These are phyloP conservation scores for Abrus precatorius DNA, from an alignment of 306 rosid species.

Conservation along the genomic window DNA sequence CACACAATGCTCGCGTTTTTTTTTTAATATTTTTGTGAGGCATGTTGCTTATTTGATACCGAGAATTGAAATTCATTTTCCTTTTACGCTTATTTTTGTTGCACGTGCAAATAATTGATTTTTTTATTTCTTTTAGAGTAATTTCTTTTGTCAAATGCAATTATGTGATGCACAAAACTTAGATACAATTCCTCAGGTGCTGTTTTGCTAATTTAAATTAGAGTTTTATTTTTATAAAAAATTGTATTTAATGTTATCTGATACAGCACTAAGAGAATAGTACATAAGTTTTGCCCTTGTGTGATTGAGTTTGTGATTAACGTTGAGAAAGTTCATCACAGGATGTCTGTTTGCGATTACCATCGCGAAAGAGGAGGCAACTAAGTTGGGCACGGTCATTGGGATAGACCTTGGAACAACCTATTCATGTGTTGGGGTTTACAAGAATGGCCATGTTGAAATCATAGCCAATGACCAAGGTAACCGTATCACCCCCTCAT, in stretches of 20 bases:
- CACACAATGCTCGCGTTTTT: neutral
- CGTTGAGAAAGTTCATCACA: conserved; percentile 39
- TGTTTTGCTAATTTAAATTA: too few relatives aligned
- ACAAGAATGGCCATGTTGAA: conserved; percentile 94
- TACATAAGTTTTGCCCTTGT: neutral
- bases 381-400: conserved; percentile 93
- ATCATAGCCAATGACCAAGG: conserved; percentile 99
- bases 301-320: conserved; percentile 42
- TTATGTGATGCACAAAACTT: neutral
- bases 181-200: too few relatives aligned
- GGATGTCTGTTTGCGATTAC: conserved; percentile 87
- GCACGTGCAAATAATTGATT: neutral
- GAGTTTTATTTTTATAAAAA: too few relatives aligned
- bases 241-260: too few relatives aligned
- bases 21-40: neutral
- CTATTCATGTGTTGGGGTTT: conserved; percentile 96
- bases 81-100: neutral
- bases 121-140: neutral
- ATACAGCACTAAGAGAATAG: too few relatives aligned
- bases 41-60: neutral
- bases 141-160: neutral
- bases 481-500: conserved; percentile 97
- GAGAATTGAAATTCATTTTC: neutral
- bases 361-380: conserved; percentile 85
- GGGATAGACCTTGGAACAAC: conserved; percentile 98